Percentiles rank a stretch among this genome's conserved stretches.
These are phyloP conservation scores for Ophiorrhiza pumila DNA, from an alignment of 257 asterid species.

Conservation along the genomic window DNA sequence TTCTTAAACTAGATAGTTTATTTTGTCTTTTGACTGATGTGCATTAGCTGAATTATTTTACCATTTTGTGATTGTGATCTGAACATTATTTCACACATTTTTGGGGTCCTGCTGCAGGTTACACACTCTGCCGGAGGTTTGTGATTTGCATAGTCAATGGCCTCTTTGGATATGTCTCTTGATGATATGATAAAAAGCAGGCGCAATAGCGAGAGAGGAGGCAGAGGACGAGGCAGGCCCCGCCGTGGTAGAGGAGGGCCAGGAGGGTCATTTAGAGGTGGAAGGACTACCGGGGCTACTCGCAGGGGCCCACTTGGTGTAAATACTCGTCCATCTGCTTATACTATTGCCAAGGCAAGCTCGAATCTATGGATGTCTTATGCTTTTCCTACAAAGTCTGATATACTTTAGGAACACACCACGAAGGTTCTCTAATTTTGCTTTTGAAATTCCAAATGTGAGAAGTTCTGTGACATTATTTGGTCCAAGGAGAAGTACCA, in stretches of 20 bases:
- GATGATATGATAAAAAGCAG: slow-evolving; percentile 89
- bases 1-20: background rate
- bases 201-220: slow-evolving; percentile 47
- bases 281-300: slow-evolving; percentile 65
- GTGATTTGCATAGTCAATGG: slow-evolving; percentile 41
- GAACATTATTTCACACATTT: background rate
- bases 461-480: slow-evolving; percentile 37
- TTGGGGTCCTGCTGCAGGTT: slow-evolving; percentile 25
- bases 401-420: slow-evolving; percentile 41
- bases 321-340: slow-evolving; percentile 59
- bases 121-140: background rate
- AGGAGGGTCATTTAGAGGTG: slow-evolving; percentile 66
- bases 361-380: slow-evolving; percentile 60
- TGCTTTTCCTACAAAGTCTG: slow-evolving; percentile 56
- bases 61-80: background rate
- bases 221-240: slow-evolving; percentile 64
- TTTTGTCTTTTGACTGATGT: background rate
- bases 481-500: slow-evolving; percentile 46
- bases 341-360: slow-evolving; percentile 96
- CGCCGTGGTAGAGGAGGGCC: slow-evolving; percentile 79
- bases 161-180: slow-evolving; percentile 75
- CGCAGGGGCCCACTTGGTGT: slow-evolving; percentile 76
- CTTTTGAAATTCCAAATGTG: slow-evolving; percentile 36
- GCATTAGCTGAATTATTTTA: background rate
- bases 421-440: slow-evolving; percentile 44